Conservation (phyloP, 345 rosid genomes). For the Salix exigua region DNA sequence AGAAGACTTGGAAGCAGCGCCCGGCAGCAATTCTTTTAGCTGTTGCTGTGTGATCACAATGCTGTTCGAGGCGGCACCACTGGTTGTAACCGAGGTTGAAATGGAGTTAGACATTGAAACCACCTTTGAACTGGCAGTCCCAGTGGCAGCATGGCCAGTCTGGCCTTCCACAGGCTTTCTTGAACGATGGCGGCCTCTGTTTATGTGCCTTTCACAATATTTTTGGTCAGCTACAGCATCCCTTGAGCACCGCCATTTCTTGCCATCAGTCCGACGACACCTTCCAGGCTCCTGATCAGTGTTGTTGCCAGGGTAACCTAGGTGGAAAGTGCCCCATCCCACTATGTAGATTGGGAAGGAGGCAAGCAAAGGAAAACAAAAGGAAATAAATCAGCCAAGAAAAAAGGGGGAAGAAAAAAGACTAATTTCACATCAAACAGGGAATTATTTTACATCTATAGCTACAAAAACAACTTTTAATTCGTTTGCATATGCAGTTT, state of each 20-base stretch:
- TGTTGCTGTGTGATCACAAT: conserved; percentile 26
- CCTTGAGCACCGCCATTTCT: conserved; percentile 82
- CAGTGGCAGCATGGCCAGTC: conserved; percentile 39
- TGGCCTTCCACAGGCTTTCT: conserved; percentile 83
- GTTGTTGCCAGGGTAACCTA: conserved; percentile 46
- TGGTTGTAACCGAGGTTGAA: conserved; percentile 26
- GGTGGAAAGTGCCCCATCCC: conserved; percentile 65
- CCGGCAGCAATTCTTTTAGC: conserved; percentile 34
- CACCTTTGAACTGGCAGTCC: conserved; percentile 38
- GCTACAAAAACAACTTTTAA: conserved; percentile 1
- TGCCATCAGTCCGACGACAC: conserved; percentile 78
- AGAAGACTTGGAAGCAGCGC: conserved; percentile 26
- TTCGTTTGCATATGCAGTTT: background rate
- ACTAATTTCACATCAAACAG: background rate
- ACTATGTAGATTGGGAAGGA: conserved; percentile 26
- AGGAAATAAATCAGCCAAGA: background rate
- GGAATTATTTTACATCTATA: background rate
- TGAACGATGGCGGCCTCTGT: conserved; percentile 86
- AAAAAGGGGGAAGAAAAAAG: background rate
- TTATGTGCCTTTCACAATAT: conserved; percentile 75
- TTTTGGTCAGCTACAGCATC: conserved; percentile 74
- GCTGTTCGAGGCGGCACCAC: conserved; percentile 31
- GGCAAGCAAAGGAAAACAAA: background rate
- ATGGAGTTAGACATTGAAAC: conserved; percentile 22
- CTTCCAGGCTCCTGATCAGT: conserved; percentile 68